These are phyloP conservation scores for Desmodesmus armatus DNA, from an alignment of 139 green algal species.

Conservation along the genomic window DNA sequence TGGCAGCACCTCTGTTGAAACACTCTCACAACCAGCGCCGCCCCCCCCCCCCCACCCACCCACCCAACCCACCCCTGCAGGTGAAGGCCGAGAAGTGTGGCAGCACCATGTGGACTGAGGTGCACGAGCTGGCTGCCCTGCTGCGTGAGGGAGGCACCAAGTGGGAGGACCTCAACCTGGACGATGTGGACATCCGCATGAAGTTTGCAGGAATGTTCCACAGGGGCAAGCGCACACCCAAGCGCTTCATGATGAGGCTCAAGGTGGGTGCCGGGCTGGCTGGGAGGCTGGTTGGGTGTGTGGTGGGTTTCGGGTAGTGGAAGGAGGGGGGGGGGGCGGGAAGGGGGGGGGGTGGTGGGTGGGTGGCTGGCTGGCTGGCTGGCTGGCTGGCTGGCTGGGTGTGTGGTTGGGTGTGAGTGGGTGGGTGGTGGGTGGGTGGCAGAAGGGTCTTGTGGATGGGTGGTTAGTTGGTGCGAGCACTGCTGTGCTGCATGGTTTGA, in stretches of 20 bases:
- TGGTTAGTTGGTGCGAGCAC: no score
- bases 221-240: slow-evolving; percentile 90
- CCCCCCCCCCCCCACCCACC: background rate
- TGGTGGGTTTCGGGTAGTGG: no score
- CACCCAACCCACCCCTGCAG: slow-evolving; percentile 69
- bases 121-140: slow-evolving; percentile 66
- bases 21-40: background rate
- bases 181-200: slow-evolving; percentile 95
- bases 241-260: slow-evolving; percentile 98
- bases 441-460: no score
- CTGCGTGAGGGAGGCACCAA: slow-evolving; percentile 83
- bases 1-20: background rate
- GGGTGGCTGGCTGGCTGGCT: no score
- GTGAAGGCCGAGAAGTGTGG: slow-evolving; percentile 89
- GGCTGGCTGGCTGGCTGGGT: no score
- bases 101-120: slow-evolving; percentile 80
- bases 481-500: no score
- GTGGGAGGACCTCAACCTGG: slow-evolving; percentile 86
- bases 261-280: slow-evolving; percentile 77
- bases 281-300: background rate
- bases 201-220: slow-evolving; percentile 99
- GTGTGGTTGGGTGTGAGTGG: no score
- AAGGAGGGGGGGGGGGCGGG: no score
- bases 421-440: no score
- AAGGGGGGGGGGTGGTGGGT: no score